Evolutionary conservation across 306 rosid species (phyloP), one percentile per base, ranked within the genome.

Genomic region (Arachis hypogaea): DNA sequence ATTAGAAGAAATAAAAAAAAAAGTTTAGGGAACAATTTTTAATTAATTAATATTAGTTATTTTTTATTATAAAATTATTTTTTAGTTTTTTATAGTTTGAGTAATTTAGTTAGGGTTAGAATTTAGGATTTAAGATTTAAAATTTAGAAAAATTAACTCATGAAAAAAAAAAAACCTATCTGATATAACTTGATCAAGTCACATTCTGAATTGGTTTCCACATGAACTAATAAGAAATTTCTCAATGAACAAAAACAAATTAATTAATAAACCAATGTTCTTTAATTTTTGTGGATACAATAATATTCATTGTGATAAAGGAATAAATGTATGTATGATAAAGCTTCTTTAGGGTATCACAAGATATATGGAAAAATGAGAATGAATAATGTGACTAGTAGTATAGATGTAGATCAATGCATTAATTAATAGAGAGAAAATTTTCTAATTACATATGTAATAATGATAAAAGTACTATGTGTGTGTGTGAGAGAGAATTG

Each of bases 131-230:
- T 22, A 22, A 22, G 28, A 22, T 22, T 22, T 22, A 22, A 22
- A 22, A 22, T 22, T 22, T 22, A 22, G 28, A 22, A 22, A 22
- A 22, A 22, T 22, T 22, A 22, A 22, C 28, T 22, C 28, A 22
- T 22, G 28, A 22, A 22, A 22, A 22, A 33, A 33, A 33, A 1
- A 1, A 33, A 33, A 4, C 72, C 57, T 65, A 65, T 75, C 72
- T 43, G 36, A 9, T 22, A 22, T 22, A 73, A 50, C 69, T 59
- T 2, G 38, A 33, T 33, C 46, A 50, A 69, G 38, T 52, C 71
- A 61, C 75, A 62, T 69, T 69, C 50, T 76, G 56, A 41, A 49
- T 8, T 30, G 56, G 79, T 42, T 65, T 65, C 72, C 59, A 44
- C 45, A 46, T 36, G 63, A 59, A 59, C 68, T 49, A 7, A 46